Evolutionary conservation across 768 basidiomycete species (phyloP).

Genomic region (Cytidiella melzeri): DNA sequence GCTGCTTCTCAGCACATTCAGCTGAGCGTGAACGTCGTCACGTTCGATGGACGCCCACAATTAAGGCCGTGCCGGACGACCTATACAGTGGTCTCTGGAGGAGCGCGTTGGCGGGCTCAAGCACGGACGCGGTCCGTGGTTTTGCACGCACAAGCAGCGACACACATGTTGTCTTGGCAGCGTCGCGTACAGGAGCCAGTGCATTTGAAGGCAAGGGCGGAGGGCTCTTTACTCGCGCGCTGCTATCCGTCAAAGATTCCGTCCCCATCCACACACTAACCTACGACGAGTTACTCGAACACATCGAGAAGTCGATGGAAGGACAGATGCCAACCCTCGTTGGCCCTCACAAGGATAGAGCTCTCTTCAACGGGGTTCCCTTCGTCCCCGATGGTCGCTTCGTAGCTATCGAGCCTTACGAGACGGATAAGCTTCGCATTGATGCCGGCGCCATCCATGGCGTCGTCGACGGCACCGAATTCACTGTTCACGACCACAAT

Average conservation of each 20-base stretch:
- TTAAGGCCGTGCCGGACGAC: constrained; percentile 48
- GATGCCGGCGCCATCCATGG: constrained; percentile 59
- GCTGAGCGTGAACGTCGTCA: constrained; percentile 38
- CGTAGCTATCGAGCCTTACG: constrained; percentile 33
- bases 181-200: constrained; percentile 46
- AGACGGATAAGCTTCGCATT: constrained; percentile 40
- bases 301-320: constrained; percentile 33
- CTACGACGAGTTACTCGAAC: constrained; percentile 41
- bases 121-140: constrained; percentile 34
- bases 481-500: constrained; percentile 59
- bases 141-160: constrained; percentile 33
- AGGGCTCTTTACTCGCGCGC: constrained; percentile 52
- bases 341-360: constrained; percentile 42
- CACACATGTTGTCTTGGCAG: constrained; percentile 51
- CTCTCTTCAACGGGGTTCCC: constrained; percentile 51
- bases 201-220: constrained; percentile 60
- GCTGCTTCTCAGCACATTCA: constrained; percentile 48
- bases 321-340: constrained; percentile 45
- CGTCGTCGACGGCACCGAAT: constrained; percentile 55
- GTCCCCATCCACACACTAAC: constrained; percentile 49
- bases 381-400: constrained; percentile 45
- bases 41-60: constrained; percentile 56
- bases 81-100: constrained; percentile 52
- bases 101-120: constrained; percentile 39
- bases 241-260: constrained; percentile 41